phyloP scores from a whole-genome alignment of 345 rosid genomes.

The Rhodamnia argentea region DNA sequence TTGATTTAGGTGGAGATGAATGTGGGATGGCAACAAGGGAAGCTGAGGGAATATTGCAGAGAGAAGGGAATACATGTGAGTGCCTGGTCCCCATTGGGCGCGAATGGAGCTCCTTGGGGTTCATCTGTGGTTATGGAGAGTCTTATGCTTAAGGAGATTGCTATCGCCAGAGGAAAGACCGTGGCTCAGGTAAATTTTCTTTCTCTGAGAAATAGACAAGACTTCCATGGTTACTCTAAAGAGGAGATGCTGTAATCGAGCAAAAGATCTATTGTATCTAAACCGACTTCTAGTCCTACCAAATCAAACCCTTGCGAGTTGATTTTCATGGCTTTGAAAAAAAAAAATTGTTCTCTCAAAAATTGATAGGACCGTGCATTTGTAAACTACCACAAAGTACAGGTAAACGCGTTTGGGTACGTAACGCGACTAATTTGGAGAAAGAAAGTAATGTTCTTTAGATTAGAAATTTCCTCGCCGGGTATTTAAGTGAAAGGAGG shows the following conservation, averaged over 20 bases:
- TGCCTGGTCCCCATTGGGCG: constrained; percentile 9
- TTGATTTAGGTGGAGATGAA: constrained; percentile 7
- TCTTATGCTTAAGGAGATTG: background rate
- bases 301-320: background rate
- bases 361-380: background rate
- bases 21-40: constrained; percentile 12
- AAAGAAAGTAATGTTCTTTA: background rate
- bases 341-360: background rate
- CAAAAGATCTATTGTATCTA: background rate
- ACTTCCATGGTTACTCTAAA: background rate
- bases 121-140: background rate
- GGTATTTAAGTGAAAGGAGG: background rate
- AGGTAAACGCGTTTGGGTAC: background rate
- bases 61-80: constrained; percentile 9
- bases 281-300: background rate
- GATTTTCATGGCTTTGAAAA: background rate
- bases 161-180: background rate
- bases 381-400: background rate
- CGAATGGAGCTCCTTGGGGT: constrained; percentile 6
- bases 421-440: background rate
- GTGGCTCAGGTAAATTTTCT: background rate
- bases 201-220: background rate
- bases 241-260: background rate
- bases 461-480: background rate
- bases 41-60: background rate